Percentiles rank a stretch among this genome's conserved stretches.
These are phyloP conservation scores for Saccharomycopsis javanensis DNA, from an alignment of 805 yeast species.

Conservation along the genomic window DNA sequence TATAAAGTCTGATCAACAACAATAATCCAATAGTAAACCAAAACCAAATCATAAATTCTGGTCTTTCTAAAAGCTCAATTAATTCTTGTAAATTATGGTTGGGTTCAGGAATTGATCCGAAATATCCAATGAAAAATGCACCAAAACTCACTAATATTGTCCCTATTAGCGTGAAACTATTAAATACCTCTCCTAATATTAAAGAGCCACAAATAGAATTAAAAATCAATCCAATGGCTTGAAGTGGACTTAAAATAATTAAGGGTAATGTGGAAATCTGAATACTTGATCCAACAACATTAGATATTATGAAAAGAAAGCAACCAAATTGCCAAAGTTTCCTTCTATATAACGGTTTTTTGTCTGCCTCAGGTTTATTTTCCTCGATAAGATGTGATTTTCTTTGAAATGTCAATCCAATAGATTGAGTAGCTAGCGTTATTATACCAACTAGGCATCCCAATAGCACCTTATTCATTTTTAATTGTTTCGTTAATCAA, in stretches of 20 bases:
- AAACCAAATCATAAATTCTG: conserved; percentile 52
- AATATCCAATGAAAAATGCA: conserved; percentile 67
- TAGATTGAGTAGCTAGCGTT: conserved; percentile 70
- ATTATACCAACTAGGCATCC: conserved; percentile 65
- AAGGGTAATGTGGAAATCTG: conserved; percentile 80
- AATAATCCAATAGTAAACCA: conserved; percentile 15
- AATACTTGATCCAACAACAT: conserved; percentile 69
- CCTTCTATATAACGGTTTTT: conserved; percentile 28
- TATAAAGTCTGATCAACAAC: conserved; percentile 7
- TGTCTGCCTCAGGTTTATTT: conserved; percentile 20
- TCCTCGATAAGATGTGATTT: conserved; percentile 55
- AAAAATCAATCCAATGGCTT: conserved; percentile 81
- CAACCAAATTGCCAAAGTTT: conserved; percentile 72
- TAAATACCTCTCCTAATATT: conserved; percentile 59
- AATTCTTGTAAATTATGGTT: conserved; percentile 41
- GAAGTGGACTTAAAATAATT: conserved; percentile 70
- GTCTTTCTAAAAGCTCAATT: conserved; percentile 31
- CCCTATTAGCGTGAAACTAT: conserved; percentile 47
- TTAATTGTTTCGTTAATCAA: no score
- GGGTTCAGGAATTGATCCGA: conserved; percentile 52
- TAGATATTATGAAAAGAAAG: conserved; percentile 57
- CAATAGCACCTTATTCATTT: conserved; percentile 21
- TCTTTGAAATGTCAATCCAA: conserved; percentile 75
- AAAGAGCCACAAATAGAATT: conserved; percentile 66
- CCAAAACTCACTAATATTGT: conserved; percentile 63